Evolutionary conservation across 192 early-diverging fungal genomes (phyloP).

Genomic region (Bifiguratus adelaidae): DNA sequence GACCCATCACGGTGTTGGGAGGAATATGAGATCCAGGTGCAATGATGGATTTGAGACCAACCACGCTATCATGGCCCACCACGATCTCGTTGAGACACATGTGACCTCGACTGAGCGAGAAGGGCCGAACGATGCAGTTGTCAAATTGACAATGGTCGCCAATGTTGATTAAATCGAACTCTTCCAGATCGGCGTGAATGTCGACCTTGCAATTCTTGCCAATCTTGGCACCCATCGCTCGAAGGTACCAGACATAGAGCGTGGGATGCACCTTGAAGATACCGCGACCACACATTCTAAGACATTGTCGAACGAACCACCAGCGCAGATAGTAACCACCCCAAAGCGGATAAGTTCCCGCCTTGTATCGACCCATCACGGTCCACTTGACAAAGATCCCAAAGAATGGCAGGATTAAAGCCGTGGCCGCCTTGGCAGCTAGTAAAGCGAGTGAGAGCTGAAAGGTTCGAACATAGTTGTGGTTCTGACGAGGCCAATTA

Average conservation of each 20-base stretch:
- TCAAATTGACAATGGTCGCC: constrained; percentile 22
- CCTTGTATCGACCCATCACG: constrained; percentile 27
- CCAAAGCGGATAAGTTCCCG: constrained; percentile 29
- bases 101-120: constrained; percentile 17
- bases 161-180: constrained; percentile 33
- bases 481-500: background rate
- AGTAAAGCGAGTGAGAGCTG: constrained; percentile 4
- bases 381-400: constrained; percentile 25
- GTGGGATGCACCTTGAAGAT: constrained; percentile 12
- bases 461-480: background rate
- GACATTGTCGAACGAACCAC: constrained; percentile 27
- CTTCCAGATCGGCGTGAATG: constrained; percentile 16
- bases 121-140: constrained; percentile 14
- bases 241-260: constrained; percentile 10
- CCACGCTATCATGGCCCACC: constrained; percentile 17
- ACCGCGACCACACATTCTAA: constrained; percentile 12
- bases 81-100: constrained; percentile 25
- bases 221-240: constrained; percentile 22
- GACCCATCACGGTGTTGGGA: constrained; percentile 20
- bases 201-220: constrained; percentile 16
- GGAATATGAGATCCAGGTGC: constrained; percentile 21
- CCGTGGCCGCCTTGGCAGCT: constrained; percentile 1
- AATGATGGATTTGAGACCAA: constrained; percentile 22
- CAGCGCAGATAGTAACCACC: constrained; percentile 28
- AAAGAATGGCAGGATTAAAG: constrained; percentile 18